Conservation (phyloP, 139 green algal genomes). For the Deuterostichococcus epilithicus region DNA sequence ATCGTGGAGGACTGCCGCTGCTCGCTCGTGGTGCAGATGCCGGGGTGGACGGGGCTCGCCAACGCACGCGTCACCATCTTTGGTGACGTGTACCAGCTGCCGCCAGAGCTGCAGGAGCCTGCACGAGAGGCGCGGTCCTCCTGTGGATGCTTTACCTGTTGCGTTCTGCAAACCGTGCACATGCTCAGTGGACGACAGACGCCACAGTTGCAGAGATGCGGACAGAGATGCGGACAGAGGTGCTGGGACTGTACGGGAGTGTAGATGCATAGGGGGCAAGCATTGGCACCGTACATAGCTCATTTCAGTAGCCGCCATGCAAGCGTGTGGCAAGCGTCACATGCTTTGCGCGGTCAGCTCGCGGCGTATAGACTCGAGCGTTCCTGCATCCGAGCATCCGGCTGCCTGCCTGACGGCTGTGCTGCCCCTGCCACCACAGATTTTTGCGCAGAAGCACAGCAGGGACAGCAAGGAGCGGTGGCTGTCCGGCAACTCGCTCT, state of each 20-base stretch:
- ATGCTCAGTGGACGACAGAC: no score
- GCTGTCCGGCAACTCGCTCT: constrained; percentile 73
- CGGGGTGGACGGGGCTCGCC: constrained; percentile 92
- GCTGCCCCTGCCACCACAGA: constrained; percentile 33
- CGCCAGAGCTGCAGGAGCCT: constrained; percentile 71
- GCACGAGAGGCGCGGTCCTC: constrained; percentile 37
- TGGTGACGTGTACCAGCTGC: constrained; percentile 91
- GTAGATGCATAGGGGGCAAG: no score
- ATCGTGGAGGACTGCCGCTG: constrained; percentile 67
- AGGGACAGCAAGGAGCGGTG: constrained; percentile 53
- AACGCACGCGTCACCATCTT: constrained; percentile 98
- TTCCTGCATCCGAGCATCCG: not conserved
- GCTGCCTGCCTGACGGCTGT: not conserved
- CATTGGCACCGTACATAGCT: no score
- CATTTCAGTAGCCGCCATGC: no score
- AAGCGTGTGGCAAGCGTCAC: no score
- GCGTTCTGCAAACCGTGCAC: no score
- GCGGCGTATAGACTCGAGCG: no score
- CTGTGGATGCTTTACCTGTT: not conserved
- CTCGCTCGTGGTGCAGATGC: constrained; percentile 86
- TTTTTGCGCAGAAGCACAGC: constrained; percentile 80
- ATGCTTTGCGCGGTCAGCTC: no score
- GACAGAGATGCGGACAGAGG: no score
- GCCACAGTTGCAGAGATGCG: no score
- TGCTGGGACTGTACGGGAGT: no score